Conservation (phyloP, 169 alveolate species). For the Plasmodium fragile region DNA sequence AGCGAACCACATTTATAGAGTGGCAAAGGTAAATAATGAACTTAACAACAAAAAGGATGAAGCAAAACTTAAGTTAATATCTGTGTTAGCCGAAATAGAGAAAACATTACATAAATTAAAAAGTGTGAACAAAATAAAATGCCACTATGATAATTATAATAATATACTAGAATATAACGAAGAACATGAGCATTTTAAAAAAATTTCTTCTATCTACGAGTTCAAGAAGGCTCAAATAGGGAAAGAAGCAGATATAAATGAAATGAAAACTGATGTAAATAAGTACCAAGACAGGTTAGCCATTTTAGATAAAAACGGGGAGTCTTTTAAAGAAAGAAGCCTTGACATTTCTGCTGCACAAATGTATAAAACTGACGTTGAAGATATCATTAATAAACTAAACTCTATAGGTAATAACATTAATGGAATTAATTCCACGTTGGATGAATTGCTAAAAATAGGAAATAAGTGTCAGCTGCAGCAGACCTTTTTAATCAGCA, state of each 20-base stretch:
- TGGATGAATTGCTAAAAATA: slow-evolving; percentile 9
- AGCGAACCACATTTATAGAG: background rate
- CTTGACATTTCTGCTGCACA: background rate
- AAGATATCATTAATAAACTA: background rate
- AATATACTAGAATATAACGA: background rate
- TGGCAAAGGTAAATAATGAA: background rate
- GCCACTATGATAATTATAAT: slow-evolving; percentile 7
- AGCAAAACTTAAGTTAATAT: background rate
- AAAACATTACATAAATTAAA: slow-evolving; percentile 13
- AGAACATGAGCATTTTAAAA: background rate
- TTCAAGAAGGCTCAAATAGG: background rate
- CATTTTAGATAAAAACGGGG: slow-evolving; percentile 1
- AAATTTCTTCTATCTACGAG: background rate
- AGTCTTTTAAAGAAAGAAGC: background rate
- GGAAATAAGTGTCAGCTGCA: slow-evolving; percentile 16
- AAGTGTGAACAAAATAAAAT: background rate
- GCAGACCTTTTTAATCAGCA: slow-evolving; percentile 9
- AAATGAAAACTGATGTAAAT: slow-evolving; percentile 2
- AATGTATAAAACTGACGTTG: background rate
- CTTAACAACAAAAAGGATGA: background rate
- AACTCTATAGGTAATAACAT: background rate
- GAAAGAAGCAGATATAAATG: background rate
- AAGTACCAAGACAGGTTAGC: background rate
- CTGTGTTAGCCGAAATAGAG: background rate
- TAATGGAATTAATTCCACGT: background rate